Conservation (phyloP, 805 yeast species). For the Starmerella bacillaris region DNA sequence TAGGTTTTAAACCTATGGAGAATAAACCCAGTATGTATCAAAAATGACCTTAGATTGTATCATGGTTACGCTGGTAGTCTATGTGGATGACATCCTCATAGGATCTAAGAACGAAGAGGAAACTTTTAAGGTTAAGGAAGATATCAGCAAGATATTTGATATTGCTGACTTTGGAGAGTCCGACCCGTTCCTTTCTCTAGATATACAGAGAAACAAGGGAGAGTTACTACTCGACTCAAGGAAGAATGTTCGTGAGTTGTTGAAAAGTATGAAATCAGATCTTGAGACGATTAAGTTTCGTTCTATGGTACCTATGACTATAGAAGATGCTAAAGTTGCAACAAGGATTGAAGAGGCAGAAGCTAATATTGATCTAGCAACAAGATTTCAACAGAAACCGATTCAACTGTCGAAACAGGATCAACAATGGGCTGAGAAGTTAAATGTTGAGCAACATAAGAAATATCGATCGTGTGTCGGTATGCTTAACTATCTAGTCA, state of each 20-base stretch:
- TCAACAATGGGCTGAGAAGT: neutral
- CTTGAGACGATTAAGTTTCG: too few species aligned
- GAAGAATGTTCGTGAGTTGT: neutral
- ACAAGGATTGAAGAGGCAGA: neutral
- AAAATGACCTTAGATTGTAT: too few species aligned
- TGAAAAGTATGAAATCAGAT: neutral
- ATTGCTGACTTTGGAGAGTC: neutral
- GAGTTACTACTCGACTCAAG: neutral
- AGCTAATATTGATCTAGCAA: too few species aligned
- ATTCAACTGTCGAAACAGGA: neutral
- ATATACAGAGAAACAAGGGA: neutral
- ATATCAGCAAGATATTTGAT: neutral
- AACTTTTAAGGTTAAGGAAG: neutral
- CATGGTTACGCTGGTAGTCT: too few species aligned
- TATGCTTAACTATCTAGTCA: neutral
- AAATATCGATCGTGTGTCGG: neutral
- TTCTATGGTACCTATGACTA: neutral
- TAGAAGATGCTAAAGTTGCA: neutral
- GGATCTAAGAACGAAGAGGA: neutral
- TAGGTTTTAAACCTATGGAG: too few species aligned
- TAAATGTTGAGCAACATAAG: neutral
- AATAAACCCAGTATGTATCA: too few species aligned
- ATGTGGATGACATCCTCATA: conserved; percentile 2
- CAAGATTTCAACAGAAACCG: neutral
- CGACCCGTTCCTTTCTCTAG: neutral